phyloP scores from a whole-genome alignment of 768 basidiomycete species.

The Candolleomyces aberdarensis region DNA sequence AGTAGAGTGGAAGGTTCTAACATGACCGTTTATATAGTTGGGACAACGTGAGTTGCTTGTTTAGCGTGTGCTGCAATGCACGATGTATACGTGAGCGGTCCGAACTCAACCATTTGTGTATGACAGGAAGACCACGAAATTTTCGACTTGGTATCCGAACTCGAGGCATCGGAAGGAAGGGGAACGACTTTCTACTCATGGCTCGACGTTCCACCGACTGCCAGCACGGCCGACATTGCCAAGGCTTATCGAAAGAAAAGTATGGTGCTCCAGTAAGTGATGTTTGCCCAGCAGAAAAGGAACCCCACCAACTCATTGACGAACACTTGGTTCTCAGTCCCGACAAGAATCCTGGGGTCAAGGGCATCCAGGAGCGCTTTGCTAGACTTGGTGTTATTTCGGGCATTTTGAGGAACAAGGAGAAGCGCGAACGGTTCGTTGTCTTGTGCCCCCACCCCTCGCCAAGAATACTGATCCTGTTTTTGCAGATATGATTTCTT shows the following conservation, averaged over 20 bases:
- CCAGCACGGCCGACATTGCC: conserved; percentile 71
- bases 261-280: conserved; percentile 80
- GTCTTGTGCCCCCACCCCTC: not conserved
- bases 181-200: conserved; percentile 96
- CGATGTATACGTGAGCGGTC: no score
- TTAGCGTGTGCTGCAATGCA: no score
- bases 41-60: conserved; percentile 53
- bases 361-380: conserved; percentile 83
- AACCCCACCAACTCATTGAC: no score
- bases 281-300: no score
- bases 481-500: conserved; percentile 82
- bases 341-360: conserved; percentile 90
- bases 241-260: conserved; percentile 93
- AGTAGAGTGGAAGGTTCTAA: conserved; percentile 6
- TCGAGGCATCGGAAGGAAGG: conserved; percentile 86
- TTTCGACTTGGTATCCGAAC: conserved; percentile 83
- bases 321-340: conserved; percentile 49
- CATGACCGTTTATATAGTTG: conserved; percentile 42
- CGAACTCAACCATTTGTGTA: not conserved
- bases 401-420: conserved; percentile 73
- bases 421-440: conserved; percentile 72
- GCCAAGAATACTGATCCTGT: conserved; percentile 3
- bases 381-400: conserved; percentile 87
- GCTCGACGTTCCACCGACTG: conserved; percentile 76
- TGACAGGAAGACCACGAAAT: conserved; percentile 91